These are phyloP conservation scores for Boletus reticulatus DNA, from an alignment of 768 basidiomycete genomes.

Conservation along the genomic window DNA sequence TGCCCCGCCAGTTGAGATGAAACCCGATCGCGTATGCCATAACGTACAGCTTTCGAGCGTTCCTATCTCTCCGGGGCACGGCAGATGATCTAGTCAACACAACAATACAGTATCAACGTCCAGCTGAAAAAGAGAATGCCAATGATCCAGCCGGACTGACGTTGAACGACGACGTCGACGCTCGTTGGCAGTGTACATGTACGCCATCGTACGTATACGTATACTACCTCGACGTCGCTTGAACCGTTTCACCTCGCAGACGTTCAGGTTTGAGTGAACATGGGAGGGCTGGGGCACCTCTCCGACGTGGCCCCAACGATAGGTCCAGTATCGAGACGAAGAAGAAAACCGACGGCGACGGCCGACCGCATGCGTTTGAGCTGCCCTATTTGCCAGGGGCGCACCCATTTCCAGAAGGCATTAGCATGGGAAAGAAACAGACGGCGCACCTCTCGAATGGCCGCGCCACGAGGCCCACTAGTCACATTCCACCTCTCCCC, in stretches of 20 bases:
- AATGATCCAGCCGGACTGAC: neutral
- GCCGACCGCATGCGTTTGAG: neutral
- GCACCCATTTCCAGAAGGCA: neutral
- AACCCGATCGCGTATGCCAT: slow-evolving; percentile 1
- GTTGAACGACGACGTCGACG: neutral
- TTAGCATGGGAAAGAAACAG: neutral
- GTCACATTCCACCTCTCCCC: neutral
- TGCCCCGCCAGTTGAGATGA: neutral
- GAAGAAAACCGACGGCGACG: neutral
- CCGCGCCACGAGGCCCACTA: slow-evolving; percentile 1
- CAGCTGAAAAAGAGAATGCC: neutral
- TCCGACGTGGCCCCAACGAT: neutral
- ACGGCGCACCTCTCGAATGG: neutral
- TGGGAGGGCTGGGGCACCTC: neutral
- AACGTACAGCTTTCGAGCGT: neutral
- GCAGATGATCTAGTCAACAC: neutral
- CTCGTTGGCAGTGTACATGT: neutral
- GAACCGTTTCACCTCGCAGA: neutral
- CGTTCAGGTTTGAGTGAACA: neutral
- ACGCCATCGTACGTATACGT: no score
- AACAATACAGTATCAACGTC: neutral
- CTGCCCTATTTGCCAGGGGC: neutral
- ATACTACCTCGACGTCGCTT: neutral
- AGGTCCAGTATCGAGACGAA: neutral
- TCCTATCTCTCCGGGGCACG: neutral